These are phyloP conservation scores for Prunus yedoensis DNA, from an alignment of 331 rosid genomes.

Conservation along the genomic window DNA sequence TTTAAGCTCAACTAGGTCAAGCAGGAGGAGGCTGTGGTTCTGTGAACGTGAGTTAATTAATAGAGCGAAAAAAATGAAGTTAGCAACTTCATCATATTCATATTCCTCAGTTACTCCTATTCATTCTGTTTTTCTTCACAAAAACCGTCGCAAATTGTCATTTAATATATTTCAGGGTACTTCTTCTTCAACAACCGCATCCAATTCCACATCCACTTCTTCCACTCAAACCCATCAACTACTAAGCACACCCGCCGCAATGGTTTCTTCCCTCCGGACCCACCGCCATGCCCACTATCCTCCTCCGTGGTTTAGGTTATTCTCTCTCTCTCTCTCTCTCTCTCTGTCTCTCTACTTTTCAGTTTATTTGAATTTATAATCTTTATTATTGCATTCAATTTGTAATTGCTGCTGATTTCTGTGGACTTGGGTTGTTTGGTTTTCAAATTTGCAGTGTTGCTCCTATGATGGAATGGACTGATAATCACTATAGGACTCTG, in stretches of 20 bases:
- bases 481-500: slow-evolving; percentile 78
- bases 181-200: background rate
- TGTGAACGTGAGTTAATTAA: slow-evolving; percentile 20
- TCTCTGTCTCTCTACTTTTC: background rate
- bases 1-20: background rate
- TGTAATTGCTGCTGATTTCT: background rate
- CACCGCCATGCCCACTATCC: slow-evolving; percentile 33
- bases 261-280: slow-evolving; percentile 28
- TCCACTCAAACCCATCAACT: slow-evolving; percentile 31
- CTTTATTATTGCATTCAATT: background rate
- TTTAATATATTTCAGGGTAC: slow-evolving; percentile 19
- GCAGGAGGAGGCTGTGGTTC: slow-evolving; percentile 35
- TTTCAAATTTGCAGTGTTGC: slow-evolving; percentile 56
- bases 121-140: slow-evolving; percentile 31
- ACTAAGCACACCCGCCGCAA: slow-evolving; percentile 23
- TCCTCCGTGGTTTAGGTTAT: slow-evolving; percentile 94
- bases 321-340: background rate
- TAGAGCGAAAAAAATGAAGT: slow-evolving; percentile 43
- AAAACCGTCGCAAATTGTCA: slow-evolving; percentile 41
- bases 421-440: slow-evolving; percentile 7
- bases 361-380: background rate
- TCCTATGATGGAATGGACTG: slow-evolving; percentile 98
- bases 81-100: slow-evolving; percentile 25
- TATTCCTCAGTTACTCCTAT: slow-evolving; percentile 45
- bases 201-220: slow-evolving; percentile 5